phyloP scores from a whole-genome alignment of 2,329 filamentous ascomycete species.

The Diaporthe humulicola region DNA sequence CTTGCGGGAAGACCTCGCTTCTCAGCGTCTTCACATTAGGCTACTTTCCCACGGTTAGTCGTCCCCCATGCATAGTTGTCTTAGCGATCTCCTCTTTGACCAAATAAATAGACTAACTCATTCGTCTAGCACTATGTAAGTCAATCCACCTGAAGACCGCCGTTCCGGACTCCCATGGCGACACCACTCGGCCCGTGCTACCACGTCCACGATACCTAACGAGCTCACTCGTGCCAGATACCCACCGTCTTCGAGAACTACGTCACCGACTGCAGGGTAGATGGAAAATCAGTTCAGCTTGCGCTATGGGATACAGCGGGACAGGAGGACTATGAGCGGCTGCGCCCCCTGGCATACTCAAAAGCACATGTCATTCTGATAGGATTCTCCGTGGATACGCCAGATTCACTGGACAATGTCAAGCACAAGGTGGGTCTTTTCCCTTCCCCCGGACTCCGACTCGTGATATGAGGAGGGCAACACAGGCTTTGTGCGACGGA shows the following conservation, averaged over 20 bases:
- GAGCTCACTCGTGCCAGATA: slow-evolving; percentile 67
- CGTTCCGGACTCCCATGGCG: slow-evolving; percentile 37
- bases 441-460: not conserved
- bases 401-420: slow-evolving; percentile 97
- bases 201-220: slow-evolving; percentile 33
- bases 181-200: not conserved
- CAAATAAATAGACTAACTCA: slow-evolving; percentile 46
- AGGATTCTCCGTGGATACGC: slow-evolving; percentile 94
- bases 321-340: slow-evolving; percentile 97
- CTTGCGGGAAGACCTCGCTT: slow-evolving; percentile 97
- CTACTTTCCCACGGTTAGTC: slow-evolving; percentile 94
- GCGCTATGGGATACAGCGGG: slow-evolving; percentile 99
- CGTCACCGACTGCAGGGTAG: slow-evolving; percentile 97
- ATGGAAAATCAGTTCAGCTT: slow-evolving; percentile 98
- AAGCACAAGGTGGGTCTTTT: slow-evolving; percentile 84
- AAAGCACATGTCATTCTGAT: slow-evolving; percentile 98
- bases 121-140: slow-evolving; percentile 69
- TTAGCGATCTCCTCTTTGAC: slow-evolving; percentile 26
- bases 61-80: slow-evolving; percentile 30
- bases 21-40: slow-evolving; percentile 97
- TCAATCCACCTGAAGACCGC: slow-evolving; percentile 39
- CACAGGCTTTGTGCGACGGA: slow-evolving; percentile 30
- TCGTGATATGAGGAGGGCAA: not conserved
- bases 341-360: slow-evolving; percentile 94
- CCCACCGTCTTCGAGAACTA: slow-evolving; percentile 99